Conservation (phyloP, 2,329 filamentous ascomycete genomes). For the Aspergillus brasiliensis region DNA sequence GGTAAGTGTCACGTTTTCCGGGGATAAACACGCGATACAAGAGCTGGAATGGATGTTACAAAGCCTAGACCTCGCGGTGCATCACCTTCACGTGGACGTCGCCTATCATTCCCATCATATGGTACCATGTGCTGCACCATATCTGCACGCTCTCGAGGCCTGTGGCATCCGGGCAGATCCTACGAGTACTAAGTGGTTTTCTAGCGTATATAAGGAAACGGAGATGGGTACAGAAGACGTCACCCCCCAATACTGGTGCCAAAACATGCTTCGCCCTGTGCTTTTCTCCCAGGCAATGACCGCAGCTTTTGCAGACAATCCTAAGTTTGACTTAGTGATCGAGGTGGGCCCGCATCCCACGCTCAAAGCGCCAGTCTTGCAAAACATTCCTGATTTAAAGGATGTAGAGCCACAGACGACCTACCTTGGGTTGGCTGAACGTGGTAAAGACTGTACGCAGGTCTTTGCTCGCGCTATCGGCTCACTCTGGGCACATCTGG, state of each 20-base stretch:
- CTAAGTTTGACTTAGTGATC: conserved; percentile 21
- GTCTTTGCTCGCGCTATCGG: conserved; percentile 13
- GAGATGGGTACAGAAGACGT: conserved; percentile 28
- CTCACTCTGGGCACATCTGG: conserved; percentile 9
- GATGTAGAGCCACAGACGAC: neutral
- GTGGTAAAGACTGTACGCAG: conserved; percentile 17
- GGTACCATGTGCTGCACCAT: conserved; percentile 34
- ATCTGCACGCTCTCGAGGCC: conserved; percentile 26
- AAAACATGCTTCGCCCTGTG: conserved; percentile 40
- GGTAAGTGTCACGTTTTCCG: conserved; percentile 48
- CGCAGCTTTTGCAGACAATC: conserved; percentile 29
- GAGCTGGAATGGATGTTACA: conserved; percentile 3
- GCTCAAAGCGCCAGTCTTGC: conserved; percentile 22
- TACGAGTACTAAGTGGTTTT: conserved; percentile 28
- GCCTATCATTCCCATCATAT: conserved; percentile 53
- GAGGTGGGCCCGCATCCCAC: conserved; percentile 32
- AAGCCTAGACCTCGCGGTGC: conserved; percentile 28
- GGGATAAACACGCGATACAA: conserved; percentile 41
- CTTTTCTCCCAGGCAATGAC: conserved; percentile 33
- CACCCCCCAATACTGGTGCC: conserved; percentile 35
- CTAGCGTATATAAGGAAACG: conserved; percentile 31
- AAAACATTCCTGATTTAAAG: conserved; percentile 9
- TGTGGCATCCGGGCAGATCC: neutral
- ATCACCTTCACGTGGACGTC: conserved; percentile 44
- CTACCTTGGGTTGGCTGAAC: neutral